Conservation (phyloP, 2,329 filamentous ascomycete genomes). For the Apiospora arundinis region DNA sequence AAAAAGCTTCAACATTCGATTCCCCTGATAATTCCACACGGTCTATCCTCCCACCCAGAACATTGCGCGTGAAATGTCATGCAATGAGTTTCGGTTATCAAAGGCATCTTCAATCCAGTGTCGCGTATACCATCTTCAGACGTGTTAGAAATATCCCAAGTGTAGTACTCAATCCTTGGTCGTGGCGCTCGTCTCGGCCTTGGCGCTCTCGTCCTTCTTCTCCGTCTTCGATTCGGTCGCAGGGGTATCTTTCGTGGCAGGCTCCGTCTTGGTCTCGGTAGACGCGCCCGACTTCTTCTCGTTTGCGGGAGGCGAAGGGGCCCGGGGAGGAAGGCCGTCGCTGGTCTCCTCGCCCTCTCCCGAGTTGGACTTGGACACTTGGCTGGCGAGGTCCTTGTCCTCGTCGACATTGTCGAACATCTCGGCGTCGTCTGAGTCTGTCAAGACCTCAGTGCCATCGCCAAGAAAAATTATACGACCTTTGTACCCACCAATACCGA, state of each 20-base stretch:
- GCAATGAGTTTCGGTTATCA: conserved; percentile 8
- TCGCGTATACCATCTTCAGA: conserved; percentile 21
- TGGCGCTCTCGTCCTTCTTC: conserved; percentile 35
- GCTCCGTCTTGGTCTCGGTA: conserved; percentile 31
- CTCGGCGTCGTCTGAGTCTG: conserved; percentile 86
- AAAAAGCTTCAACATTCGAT: conserved; percentile 14
- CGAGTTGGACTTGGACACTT: conserved; percentile 70
- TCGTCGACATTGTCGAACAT: conserved; percentile 91
- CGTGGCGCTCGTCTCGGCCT: conserved; percentile 31
- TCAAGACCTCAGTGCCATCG: conserved; percentile 91
- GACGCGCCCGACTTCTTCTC: conserved; percentile 37
- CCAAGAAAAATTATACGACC: conserved; percentile 94
- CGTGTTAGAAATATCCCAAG: conserved; percentile 21
- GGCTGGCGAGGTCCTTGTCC: conserved; percentile 84
- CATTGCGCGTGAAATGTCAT: conserved; percentile 13
- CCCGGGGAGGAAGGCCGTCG: conserved; percentile 39
- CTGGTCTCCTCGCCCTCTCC: conserved; percentile 37
- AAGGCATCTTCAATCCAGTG: conserved; percentile 26
- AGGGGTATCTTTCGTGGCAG: conserved; percentile 35
- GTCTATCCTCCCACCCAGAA: conserved; percentile 20
- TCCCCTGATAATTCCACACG: conserved; percentile 10
- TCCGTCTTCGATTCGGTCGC: conserved; percentile 30
- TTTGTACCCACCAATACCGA: conserved; percentile 73
- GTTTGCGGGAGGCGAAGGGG: conserved; percentile 41
- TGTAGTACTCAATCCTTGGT: conserved; percentile 35